Evolutionary conservation across 768 basidiomycete genomes (phyloP).

Genomic region (Amanita muscaria): DNA sequence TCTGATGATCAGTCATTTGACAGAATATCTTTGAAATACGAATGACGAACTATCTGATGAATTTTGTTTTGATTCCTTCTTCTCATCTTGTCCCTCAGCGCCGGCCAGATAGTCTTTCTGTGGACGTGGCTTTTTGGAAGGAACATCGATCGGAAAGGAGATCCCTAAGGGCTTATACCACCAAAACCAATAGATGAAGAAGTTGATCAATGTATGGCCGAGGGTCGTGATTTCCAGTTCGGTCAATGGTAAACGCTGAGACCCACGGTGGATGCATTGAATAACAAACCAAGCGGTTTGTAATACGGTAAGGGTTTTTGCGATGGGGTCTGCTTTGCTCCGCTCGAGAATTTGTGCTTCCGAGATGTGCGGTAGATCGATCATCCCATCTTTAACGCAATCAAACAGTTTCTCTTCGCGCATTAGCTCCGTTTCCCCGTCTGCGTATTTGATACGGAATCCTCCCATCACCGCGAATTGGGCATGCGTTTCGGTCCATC

Average conservation of each 20-base stretch:
- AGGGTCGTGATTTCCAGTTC: conserved; percentile 1
- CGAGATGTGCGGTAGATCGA: background rate
- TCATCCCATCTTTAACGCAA: background rate
- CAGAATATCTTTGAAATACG: too few relatives aligned
- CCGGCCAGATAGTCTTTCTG: background rate
- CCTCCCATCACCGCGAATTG: background rate
- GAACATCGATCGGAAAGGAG: background rate
- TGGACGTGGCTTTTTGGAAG: too few relatives aligned
- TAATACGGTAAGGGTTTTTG: background rate
- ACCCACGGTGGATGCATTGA: background rate
- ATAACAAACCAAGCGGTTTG: conserved; percentile 1
- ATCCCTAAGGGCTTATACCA: background rate
- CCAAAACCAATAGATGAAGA: background rate
- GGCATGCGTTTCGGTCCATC: background rate
- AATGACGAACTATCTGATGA: too few relatives aligned
- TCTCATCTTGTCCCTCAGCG: background rate
- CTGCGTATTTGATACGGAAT: background rate
- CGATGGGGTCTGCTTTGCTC: background rate
- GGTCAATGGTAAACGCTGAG: background rate
- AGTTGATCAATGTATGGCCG: background rate
- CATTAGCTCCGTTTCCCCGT: background rate
- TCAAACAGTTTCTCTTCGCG: background rate
- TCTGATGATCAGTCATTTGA: too few relatives aligned
- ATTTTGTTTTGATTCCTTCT: background rate
- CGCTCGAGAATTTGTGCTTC: background rate